Base-by-base conservation (phyloP, 768 basidiomycete genomes). In the Russula griseocarnosa region DNA sequence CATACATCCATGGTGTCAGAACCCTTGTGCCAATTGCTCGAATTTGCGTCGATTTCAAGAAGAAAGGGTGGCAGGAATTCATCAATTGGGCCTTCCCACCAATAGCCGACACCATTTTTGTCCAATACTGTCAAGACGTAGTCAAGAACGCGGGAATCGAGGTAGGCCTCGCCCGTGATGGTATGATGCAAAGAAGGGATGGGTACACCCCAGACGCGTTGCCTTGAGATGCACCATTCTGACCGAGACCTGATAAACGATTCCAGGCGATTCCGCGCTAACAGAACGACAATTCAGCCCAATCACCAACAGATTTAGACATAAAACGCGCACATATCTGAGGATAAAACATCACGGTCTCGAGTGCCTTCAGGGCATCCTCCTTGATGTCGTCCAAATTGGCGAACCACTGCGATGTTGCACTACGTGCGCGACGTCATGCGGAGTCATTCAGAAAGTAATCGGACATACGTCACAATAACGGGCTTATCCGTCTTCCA, bases 201-300 rank as follows among this genome's bases (percentile, higher is more conserved):
- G 5, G 96, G 96, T 1, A 97, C 92, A 22, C 96, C 96, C 96
- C 96, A 99, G 22, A 90, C 89, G 34, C 96, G 88, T 71, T 99
- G 96, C 7, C 96, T 88, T 46, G 96, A 98, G 61, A 99, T 98
- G 71, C 96, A 99, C 96, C 96, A 99, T 76, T 99, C 96, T 0
- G 94, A 93, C 13, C 96, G 91, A 0, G 88, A 88, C 2, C 79
- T 82, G 57, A 98, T 81, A 73, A 93, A 96, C 0, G 94, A 79
- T 67, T 92, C 87, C 11, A 99, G 84, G n/a, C 94, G 87, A 52
- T 87, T 89, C 10, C 88, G 86, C 3, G 94, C 95, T 97, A 66
- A 34, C 40, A 32, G 24, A 38, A 52, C 7, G n/a, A 54, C 5
- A 5, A 60, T 3, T 57, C 24, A 50, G 57, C 22, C 13, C n/a